Percentiles rank a stretch among this genome's conserved stretches.
Conservation (phyloP, 2,329 filamentous ascomycete genomes). For the Tolypocladium tropicale region DNA sequence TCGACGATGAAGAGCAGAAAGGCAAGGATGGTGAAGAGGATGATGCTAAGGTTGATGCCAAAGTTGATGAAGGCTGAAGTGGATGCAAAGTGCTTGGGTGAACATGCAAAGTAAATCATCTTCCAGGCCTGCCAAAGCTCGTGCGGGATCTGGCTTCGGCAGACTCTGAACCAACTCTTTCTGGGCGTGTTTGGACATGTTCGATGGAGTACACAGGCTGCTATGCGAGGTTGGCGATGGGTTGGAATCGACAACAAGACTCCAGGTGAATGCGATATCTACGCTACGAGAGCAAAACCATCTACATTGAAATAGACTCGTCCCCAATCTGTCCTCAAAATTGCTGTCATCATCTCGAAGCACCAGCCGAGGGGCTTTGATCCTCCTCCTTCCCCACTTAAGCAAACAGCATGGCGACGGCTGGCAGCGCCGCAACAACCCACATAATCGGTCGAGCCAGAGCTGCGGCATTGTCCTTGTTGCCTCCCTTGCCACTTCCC, state of each 20-base stretch:
- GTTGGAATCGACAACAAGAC: neutral
- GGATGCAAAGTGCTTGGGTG: neutral
- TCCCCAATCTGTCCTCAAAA: neutral
- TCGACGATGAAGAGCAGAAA: neutral
- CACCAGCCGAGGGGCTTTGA: neutral
- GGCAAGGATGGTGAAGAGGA: neutral
- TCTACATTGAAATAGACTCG: constrained; percentile 6
- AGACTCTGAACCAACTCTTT: neutral
- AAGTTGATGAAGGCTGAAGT: neutral
- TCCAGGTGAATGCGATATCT: neutral
- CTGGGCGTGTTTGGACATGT: neutral
- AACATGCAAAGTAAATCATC: neutral
- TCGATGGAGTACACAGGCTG: neutral
- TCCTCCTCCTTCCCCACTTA: constrained; percentile 8
- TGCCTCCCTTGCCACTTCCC: constrained; percentile 6
- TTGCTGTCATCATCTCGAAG: neutral
- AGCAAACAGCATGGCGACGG: constrained; percentile 23
- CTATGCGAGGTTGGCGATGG: neutral
- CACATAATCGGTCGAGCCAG: constrained; percentile 19
- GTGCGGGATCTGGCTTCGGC: neutral
- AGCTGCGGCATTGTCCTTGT: constrained; percentile 17
- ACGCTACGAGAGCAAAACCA: neutral
- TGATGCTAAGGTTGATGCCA: too few relatives aligned
- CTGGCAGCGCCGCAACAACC: constrained; percentile 21
- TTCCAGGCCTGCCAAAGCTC: neutral